Evolutionary conservation across 2,329 filamentous ascomycete species (phyloP).

Genomic region (Pseudopyricularia javanii): DNA sequence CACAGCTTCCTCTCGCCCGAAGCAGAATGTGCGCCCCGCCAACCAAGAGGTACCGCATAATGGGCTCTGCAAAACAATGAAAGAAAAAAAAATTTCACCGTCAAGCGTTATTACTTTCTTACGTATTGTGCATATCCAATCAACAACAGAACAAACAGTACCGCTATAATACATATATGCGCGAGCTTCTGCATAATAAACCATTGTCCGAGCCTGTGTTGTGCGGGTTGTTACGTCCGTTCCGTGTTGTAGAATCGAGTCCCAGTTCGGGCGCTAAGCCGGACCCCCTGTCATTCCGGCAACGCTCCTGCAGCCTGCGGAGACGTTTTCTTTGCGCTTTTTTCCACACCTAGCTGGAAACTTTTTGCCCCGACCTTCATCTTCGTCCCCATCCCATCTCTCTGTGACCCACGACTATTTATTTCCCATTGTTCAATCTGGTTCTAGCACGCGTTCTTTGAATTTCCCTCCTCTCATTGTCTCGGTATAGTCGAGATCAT

Average conservation of each 20-base stretch:
- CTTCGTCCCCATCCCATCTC: slow-evolving; percentile 1
- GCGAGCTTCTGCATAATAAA: not conserved
- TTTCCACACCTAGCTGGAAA: slow-evolving; percentile 5
- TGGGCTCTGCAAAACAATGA: too few relatives aligned
- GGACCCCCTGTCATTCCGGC: slow-evolving; percentile 3
- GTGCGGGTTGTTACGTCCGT: too few relatives aligned
- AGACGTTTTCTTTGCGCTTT: slow-evolving; percentile 3
- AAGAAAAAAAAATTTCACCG: not conserved
- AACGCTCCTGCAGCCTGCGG: slow-evolving; percentile 1
- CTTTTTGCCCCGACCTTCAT: slow-evolving; percentile 2
- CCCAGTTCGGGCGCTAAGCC: not conserved
- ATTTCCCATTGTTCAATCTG: not conserved
- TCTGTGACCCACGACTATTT: not conserved
- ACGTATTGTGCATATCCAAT: too few relatives aligned
- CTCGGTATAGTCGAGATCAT: slow-evolving; percentile 5
- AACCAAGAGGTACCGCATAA: too few relatives aligned
- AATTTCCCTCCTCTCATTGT: not conserved
- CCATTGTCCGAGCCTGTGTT: not conserved
- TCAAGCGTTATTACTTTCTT: not conserved
- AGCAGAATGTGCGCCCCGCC: too few relatives aligned
- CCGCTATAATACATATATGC: too few relatives aligned
- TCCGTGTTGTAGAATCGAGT: not conserved
- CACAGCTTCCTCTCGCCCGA: not conserved
- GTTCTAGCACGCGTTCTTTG: not conserved
- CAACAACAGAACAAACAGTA: too few relatives aligned